These are phyloP conservation scores for Sporothrix sp. DNA, from an alignment of 2,329 filamentous ascomycete genomes.

Conservation along the genomic window DNA sequence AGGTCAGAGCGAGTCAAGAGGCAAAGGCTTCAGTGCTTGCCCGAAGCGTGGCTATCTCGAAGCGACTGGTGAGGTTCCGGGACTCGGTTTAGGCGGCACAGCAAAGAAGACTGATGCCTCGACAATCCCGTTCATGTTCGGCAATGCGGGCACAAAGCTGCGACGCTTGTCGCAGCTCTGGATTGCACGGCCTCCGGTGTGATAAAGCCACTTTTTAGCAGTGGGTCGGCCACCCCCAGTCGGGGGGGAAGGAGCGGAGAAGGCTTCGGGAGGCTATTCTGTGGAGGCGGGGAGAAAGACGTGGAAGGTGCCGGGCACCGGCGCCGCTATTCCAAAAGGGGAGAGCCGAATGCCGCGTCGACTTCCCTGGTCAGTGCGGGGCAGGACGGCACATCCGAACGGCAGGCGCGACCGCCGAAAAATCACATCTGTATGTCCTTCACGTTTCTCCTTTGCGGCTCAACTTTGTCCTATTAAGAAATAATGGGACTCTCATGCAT, in stretches of 20 bases:
- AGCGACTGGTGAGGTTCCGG: background rate
- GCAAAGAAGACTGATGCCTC: background rate
- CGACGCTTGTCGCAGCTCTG: too few relatives aligned
- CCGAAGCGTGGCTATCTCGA: background rate
- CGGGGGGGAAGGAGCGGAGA: background rate
- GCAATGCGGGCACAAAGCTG: too few relatives aligned
- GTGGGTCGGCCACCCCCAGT: too few relatives aligned
- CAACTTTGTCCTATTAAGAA: too few relatives aligned
- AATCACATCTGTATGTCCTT: too few relatives aligned
- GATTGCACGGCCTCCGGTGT: too few relatives aligned
- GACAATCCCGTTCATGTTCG: too few relatives aligned
- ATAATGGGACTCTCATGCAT: too few relatives aligned
- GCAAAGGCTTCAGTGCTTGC: background rate
- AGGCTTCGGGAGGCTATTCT: background rate
- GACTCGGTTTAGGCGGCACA: background rate
- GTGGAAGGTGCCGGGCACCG: too few relatives aligned
- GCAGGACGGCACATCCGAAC: background rate
- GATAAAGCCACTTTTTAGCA: too few relatives aligned
- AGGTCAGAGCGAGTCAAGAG: background rate
- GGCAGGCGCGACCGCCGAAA: background rate
- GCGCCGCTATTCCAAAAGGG: background rate
- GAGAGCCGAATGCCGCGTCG: conserved; percentile 4
- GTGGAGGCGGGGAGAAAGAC: background rate
- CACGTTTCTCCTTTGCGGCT: too few relatives aligned
- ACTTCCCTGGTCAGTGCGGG: background rate